A percentile compares a stretch with the other conserved stretches of the same genome.
These are phyloP conservation scores for Cutaneotrichosporon cutaneum DNA, from an alignment of 1,284 basidiomycete genomes.

Conservation along the genomic window DNA sequence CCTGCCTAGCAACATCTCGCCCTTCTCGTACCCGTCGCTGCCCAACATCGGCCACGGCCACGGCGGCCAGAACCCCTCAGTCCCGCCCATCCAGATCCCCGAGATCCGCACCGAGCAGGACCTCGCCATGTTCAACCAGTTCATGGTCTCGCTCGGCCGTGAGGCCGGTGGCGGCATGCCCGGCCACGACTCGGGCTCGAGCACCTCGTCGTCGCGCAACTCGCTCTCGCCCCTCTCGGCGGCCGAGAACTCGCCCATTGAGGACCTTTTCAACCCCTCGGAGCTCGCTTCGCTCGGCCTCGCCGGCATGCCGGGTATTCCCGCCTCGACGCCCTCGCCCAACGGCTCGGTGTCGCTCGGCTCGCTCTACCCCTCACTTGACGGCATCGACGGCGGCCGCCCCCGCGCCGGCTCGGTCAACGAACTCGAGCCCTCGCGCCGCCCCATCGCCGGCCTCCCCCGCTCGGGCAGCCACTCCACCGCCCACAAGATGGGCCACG, in stretches of 20 bases:
- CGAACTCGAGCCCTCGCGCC: constrained; percentile 9
- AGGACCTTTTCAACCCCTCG: constrained; percentile 52
- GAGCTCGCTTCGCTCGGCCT: constrained; percentile 53
- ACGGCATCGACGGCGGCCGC: constrained; percentile 29
- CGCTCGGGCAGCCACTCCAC: constrained; percentile 30
- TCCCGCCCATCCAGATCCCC: constrained; percentile 38
- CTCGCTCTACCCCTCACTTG: constrained; percentile 43
- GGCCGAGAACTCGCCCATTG: constrained; percentile 36
- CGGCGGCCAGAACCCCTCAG: constrained; percentile 5
- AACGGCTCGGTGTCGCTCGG: constrained; percentile 35
- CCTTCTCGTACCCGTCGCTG: constrained; percentile 41
- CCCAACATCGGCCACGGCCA: constrained; percentile 28
- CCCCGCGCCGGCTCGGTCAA: constrained; percentile 19
- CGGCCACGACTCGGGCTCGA: constrained; percentile 5
- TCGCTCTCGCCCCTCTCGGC: constrained; percentile 46
- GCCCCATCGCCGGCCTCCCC: constrained; percentile 28
- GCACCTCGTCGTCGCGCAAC: constrained; percentile 27
- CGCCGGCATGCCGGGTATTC: constrained; percentile 53
- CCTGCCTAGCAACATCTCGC: constrained; percentile 38
- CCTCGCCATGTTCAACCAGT: constrained; percentile 54
- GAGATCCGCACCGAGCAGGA: constrained; percentile 51
- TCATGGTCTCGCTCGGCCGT: constrained; percentile 52
- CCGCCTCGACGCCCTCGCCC: constrained; percentile 20
- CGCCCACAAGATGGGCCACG: constrained; percentile 13
- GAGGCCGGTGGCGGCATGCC: constrained; percentile 34